phyloP scores from a whole-genome alignment of 2,329 filamentous ascomycete genomes.

The Epichloe typhina region DNA sequence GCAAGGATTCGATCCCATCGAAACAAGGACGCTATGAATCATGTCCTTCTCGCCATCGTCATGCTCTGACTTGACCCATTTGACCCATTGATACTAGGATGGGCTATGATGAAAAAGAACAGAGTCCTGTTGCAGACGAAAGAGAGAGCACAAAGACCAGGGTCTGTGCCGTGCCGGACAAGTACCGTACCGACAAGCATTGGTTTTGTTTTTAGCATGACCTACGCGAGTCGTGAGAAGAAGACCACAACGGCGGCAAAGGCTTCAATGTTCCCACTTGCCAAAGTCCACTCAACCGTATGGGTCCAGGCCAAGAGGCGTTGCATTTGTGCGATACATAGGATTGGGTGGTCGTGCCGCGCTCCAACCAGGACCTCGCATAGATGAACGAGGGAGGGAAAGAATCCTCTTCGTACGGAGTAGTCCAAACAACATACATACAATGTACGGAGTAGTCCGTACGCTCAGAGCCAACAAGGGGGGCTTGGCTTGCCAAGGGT shows the following conservation, averaged over 20 bases:
- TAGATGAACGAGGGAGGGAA: too few species aligned
- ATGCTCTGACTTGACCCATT: not conserved
- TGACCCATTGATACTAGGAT: not conserved
- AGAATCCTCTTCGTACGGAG: not conserved
- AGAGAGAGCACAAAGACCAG: not conserved
- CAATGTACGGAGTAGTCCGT: not conserved
- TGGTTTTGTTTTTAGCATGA: not conserved
- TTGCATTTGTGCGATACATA: conserved; percentile 1
- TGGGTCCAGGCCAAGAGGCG: not conserved
- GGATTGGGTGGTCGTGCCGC: conserved; percentile 1
- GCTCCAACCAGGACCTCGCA: not conserved
- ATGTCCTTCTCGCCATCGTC: not conserved
- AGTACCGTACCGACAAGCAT: not conserved
- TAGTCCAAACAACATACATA: not conserved
- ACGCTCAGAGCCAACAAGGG: conserved; percentile 4
- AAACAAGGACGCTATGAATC: not conserved
- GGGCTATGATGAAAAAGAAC: not conserved
- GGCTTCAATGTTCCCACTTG: not conserved
- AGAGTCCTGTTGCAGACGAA: not conserved
- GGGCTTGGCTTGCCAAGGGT: conserved; percentile 1
- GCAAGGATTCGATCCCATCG: not conserved
- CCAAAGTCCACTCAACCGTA: not conserved
- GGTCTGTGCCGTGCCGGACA: not conserved
- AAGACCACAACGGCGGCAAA: not conserved
- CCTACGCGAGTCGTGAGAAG: conserved; percentile 1